A percentile compares a stretch with the other conserved stretches of the same genome.
These are phyloP conservation scores for Phytopythium litorale DNA, from an alignment of 352 stramenopile species.

Conservation along the genomic window DNA sequence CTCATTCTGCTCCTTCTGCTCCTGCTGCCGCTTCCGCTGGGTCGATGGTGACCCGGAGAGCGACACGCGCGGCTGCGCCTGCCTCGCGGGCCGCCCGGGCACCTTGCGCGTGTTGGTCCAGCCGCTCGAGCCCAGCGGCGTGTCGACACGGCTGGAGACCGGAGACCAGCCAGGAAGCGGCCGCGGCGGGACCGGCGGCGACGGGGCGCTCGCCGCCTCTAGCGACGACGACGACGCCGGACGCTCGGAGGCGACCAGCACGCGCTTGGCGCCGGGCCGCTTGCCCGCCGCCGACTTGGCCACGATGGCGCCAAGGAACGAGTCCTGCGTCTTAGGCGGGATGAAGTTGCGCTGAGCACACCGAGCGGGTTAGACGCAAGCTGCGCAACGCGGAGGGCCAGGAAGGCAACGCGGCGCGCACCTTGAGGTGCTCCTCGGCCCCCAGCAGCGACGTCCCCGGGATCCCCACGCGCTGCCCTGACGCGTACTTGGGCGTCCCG, in stretches of 20 bases:
- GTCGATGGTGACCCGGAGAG: conserved; percentile 10
- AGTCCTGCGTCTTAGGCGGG: conserved; percentile 19
- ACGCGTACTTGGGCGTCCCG: not conserved
- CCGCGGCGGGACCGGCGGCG: not conserved
- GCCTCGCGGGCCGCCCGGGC: not conserved
- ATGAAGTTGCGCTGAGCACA: conserved; percentile 14
- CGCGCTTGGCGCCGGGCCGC: not conserved
- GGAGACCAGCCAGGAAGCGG: not conserved
- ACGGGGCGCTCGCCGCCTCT: conserved; percentile 20
- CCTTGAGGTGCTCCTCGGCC: not conserved
- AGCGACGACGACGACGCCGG: conserved; percentile 8
- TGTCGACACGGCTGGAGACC: not conserved
- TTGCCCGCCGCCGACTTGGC: conserved; percentile 12
- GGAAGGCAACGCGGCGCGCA: not conserved
- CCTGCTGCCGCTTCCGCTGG: not conserved
- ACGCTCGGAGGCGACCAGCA: not conserved
- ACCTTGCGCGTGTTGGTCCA: conserved; percentile 19
- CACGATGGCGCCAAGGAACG: conserved; percentile 15
- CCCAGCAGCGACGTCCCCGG: not conserved
- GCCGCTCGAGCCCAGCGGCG: conserved; percentile 7
- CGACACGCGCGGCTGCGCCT: conserved; percentile 5
- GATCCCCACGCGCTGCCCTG: not conserved
- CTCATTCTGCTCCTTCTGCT: too few relatives aligned
- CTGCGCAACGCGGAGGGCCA: not conserved
- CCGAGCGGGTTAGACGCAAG: not conserved